phyloP scores from a whole-genome alignment of 441 rosid genomes.

The Jatropha multifida region DNA sequence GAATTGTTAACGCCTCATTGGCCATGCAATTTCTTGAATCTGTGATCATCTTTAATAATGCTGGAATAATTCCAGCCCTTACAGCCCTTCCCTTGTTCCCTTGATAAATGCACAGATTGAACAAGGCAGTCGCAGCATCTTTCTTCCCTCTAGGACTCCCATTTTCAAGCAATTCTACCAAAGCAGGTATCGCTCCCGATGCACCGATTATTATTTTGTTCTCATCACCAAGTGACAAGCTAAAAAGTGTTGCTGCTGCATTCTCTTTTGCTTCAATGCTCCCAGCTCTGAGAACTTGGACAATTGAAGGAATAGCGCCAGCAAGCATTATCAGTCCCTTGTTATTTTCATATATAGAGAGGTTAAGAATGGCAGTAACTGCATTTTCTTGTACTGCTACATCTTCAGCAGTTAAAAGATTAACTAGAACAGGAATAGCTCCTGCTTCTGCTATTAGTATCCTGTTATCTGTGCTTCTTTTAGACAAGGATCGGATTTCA shows the following conservation, averaged over 20 bases:
- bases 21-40: conserved; percentile 62
- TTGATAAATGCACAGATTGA: conserved; percentile 75
- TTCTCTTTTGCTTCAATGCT: conserved; percentile 84
- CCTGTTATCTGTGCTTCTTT: conserved; percentile 85
- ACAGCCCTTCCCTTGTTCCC: conserved; percentile 89
- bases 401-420: conserved; percentile 67
- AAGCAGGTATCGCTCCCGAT: conserved; percentile 81
- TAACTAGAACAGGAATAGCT: conserved; percentile 73
- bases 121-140: conserved; percentile 90
- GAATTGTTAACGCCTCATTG: conserved; percentile 73
- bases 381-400: conserved; percentile 63
- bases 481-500: conserved; percentile 72
- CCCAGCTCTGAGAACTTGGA: conserved; percentile 83
- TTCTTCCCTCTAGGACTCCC: conserved; percentile 85
- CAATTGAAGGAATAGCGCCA: conserved; percentile 78
- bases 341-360: conserved; percentile 78
- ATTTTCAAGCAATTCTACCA: conserved; percentile 62
- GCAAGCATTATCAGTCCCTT: conserved; percentile 85
- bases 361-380: conserved; percentile 84
- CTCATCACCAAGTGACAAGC: conserved; percentile 81
- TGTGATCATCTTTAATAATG: conserved; percentile 64
- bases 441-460: conserved; percentile 84
- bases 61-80: conserved; percentile 69
- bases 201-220: conserved; percentile 93
- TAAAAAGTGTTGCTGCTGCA: conserved; percentile 88